A percentile compares a stretch with the other conserved stretches of the same genome.
These are phyloP conservation scores for Avicennia marina DNA, from an alignment of 257 asterid species.

Conservation along the genomic window DNA sequence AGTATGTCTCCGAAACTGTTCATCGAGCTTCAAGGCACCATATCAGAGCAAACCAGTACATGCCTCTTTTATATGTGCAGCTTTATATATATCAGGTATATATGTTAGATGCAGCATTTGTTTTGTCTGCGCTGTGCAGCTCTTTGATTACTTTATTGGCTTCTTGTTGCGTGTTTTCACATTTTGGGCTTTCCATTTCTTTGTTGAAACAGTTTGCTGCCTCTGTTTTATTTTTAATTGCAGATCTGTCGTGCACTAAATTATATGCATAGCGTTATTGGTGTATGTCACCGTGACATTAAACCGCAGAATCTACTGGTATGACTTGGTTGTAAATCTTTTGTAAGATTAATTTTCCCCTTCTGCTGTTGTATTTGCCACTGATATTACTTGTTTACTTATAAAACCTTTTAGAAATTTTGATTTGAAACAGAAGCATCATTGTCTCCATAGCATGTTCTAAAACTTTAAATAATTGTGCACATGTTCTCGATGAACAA, in stretches of 20 bases:
- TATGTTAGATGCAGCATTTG: background rate
- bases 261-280: constrained; percentile 51
- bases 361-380: background rate
- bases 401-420: too few species aligned
- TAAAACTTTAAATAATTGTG: too few species aligned
- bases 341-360: background rate
- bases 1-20: constrained; percentile 47
- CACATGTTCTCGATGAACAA: too few species aligned
- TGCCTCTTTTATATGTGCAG: constrained; percentile 48
- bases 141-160: background rate
- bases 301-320: constrained; percentile 74
- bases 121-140: background rate
- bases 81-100: constrained; percentile 45
- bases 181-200: background rate
- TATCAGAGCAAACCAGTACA: constrained; percentile 38
- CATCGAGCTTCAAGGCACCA: constrained; percentile 45
- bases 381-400: too few species aligned
- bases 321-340: too few species aligned
- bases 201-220: background rate
- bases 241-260: constrained; percentile 66
- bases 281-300: constrained; percentile 70
- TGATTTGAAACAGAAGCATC: too few species aligned
- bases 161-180: background rate
- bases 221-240: background rate
- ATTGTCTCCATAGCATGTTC: too few species aligned